These are phyloP conservation scores for Salisapilia sapeloensis DNA, from an alignment of 352 stramenopile species.

Conservation along the genomic window DNA sequence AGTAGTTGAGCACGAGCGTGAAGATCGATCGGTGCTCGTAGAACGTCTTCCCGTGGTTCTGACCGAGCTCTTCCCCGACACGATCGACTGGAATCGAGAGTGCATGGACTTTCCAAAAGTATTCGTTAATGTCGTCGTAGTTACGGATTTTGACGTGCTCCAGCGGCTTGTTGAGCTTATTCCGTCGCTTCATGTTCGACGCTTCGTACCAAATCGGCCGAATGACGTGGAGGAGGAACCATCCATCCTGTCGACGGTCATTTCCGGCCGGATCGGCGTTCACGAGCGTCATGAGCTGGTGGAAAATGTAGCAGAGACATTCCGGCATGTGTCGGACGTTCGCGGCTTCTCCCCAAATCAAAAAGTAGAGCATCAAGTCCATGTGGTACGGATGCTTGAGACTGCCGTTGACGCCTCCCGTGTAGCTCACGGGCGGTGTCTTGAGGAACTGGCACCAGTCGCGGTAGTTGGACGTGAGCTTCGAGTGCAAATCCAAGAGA, in stretches of 20 bases:
- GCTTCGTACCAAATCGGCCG: slow-evolving; percentile 49
- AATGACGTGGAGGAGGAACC: slow-evolving; percentile 42
- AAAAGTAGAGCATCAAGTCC: slow-evolving; percentile 94
- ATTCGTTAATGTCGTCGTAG: slow-evolving; percentile 74
- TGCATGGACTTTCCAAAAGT: slow-evolving; percentile 59
- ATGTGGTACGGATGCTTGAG: slow-evolving; percentile 32
- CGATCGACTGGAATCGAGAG: slow-evolving; percentile 24
- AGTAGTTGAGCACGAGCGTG: slow-evolving; percentile 59
- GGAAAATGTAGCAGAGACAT: slow-evolving; percentile 95
- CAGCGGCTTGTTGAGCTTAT: slow-evolving; percentile 29
- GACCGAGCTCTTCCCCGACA: slow-evolving; percentile 25
- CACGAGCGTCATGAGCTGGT: slow-evolving; percentile 50
- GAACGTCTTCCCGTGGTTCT: slow-evolving; percentile 61
- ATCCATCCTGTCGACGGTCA: slow-evolving; percentile 21
- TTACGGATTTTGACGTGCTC: slow-evolving; percentile 68
- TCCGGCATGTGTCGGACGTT: slow-evolving; percentile 96
- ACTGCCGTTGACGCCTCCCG: slow-evolving; percentile 3
- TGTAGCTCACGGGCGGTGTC: slow-evolving; percentile 58
- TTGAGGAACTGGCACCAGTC: slow-evolving; percentile 62
- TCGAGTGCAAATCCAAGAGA: slow-evolving; percentile 41
- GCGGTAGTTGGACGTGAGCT: slow-evolving; percentile 57
- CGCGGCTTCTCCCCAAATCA: slow-evolving; percentile 92
- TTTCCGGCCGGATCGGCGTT: slow-evolving; percentile 26
- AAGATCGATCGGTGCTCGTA: slow-evolving; percentile 61
- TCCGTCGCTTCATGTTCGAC: slow-evolving; percentile 57